Base-by-base conservation (phyloP, 306 rosid genomes). In the Lathyrus aphaca region DNA sequence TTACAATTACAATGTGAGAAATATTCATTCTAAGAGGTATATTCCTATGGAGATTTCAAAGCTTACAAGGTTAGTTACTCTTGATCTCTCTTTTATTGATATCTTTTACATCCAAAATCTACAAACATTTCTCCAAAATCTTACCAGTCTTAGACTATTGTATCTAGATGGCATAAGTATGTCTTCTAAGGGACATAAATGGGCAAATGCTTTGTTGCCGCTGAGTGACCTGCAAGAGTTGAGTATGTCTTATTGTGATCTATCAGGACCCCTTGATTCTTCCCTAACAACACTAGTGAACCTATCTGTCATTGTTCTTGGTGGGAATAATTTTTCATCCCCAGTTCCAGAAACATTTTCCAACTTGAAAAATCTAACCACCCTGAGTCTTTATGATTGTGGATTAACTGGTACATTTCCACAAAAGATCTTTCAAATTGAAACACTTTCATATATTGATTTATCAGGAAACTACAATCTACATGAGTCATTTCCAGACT, bases 91-190 rank as follows among this genome's bases (percentile, higher is more conserved):
- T 32, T 32, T 9, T 32, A 0, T 0, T 6, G 0, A 0, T 32
- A 32, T 2, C 9, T 6, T 0, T 6, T 6, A 6, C 9, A 6
- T 5, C 6, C 37, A 0, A 30, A 30, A 39, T 74, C 21, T 83
- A 0, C n/a, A 7, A 10, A 13, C 8, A 42, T 30, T 79, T 29
- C 12, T 79, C 45, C 67, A 40, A 27, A 82, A 78, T 17, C 66
- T 89, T 10, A 17, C 64, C 0, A 13, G 49, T 9, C 71, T 84
- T n/a, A 2, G 1, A 1, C 66, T 48, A 38, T 32, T 84, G 1
- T 9, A 54, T 77, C 68, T 89, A 0, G 83, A 86, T 76, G 74
- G 79, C 29, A 65, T 78, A 0, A 11, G 4, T 0, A 67, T 83
- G 58, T 69, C 84, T 25, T 46, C 50, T 2, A 3, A 0, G 2